A percentile compares a stretch with the other conserved stretches of the same genome.
phyloP scores from a whole-genome alignment of 1,284 basidiomycete species.

The Limonomyces culmigenus region DNA sequence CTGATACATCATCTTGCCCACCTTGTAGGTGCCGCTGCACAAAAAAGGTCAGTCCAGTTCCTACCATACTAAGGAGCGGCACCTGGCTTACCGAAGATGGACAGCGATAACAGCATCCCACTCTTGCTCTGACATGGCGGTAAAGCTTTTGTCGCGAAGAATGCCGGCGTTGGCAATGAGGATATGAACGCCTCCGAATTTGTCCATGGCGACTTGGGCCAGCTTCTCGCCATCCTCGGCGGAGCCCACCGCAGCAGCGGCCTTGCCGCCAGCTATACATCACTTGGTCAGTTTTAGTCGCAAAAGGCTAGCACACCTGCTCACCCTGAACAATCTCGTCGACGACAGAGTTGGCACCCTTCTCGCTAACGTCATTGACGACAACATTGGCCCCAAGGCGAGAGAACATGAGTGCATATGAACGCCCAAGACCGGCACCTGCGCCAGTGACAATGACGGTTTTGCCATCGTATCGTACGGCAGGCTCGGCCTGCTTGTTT shows the following conservation, averaged over 20 bases:
- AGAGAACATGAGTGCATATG: conserved; percentile 85
- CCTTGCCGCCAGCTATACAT: conserved; percentile 70
- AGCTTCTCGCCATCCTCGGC: conserved; percentile 87
- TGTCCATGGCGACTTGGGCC: conserved; percentile 75
- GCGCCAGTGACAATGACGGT: conserved; percentile 93
- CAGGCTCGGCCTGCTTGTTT: conserved; percentile 59
- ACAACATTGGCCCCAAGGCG: conserved; percentile 91
- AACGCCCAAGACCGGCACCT: conserved; percentile 83
- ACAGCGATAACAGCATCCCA: conserved; percentile 90
- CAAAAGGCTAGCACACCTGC: conserved; percentile 6
- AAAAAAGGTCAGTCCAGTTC: neutral
- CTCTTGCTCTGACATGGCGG: conserved; percentile 78
- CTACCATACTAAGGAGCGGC: neutral
- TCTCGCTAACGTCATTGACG: conserved; percentile 88
- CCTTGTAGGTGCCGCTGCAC: conserved; percentile 51
- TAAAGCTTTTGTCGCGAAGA: conserved; percentile 83
- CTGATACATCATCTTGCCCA: no score
- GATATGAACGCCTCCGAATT: conserved; percentile 81
- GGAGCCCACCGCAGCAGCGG: conserved; percentile 69
- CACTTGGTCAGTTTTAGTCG: conserved; percentile 1
- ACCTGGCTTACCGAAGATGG: conserved; percentile 52
- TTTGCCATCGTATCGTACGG: conserved; percentile 76
- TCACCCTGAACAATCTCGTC: conserved; percentile 71
- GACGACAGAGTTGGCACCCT: conserved; percentile 72
- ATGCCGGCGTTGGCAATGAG: conserved; percentile 94